Percentiles rank a stretch among this genome's conserved stretches.
phyloP scores from a whole-genome alignment of 257 asterid genomes.

The Solanum raphanifolium region DNA sequence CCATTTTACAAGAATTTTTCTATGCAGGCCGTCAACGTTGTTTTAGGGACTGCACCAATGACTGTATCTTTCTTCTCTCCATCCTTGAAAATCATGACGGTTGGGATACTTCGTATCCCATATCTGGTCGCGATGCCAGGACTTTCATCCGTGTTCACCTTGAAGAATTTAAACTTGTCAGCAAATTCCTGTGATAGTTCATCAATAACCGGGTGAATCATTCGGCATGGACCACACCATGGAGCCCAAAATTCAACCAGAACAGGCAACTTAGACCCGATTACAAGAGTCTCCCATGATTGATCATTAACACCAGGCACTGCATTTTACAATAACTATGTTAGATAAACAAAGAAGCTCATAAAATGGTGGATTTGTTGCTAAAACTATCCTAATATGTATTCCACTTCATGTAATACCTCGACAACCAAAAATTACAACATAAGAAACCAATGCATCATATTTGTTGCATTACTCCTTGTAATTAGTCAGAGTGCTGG shows the following conservation, averaged over 20 bases:
- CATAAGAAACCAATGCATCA: not conserved
- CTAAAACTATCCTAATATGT: not conserved
- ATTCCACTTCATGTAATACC: not conserved
- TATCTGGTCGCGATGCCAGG: constrained; percentile 67
- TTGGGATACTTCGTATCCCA: constrained; percentile 94
- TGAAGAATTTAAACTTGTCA: constrained; percentile 78
- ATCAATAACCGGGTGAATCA: constrained; percentile 77
- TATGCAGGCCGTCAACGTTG: constrained; percentile 55
- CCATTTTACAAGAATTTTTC: constrained; percentile 62
- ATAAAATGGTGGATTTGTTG: not conserved
- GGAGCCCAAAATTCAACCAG: constrained; percentile 98
- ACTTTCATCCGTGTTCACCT: constrained; percentile 82
- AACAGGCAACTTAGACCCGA: constrained; percentile 49
- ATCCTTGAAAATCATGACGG: constrained; percentile 66
- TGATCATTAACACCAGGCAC: constrained; percentile 55
- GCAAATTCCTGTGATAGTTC: constrained; percentile 63
- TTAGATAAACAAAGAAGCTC: not conserved
- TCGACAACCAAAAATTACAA: not conserved
- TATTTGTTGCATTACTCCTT: not conserved
- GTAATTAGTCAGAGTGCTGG: not conserved
- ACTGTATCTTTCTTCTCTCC: constrained; percentile 92
- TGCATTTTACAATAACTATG: constrained; percentile 20
- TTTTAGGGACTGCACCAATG: constrained; percentile 84
- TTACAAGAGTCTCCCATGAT: constrained; percentile 51
- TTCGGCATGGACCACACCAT: constrained; percentile 99